These are phyloP conservation scores for Wolfiporia cocos DNA, from an alignment of 1,284 basidiomycete genomes.

Conservation along the genomic window DNA sequence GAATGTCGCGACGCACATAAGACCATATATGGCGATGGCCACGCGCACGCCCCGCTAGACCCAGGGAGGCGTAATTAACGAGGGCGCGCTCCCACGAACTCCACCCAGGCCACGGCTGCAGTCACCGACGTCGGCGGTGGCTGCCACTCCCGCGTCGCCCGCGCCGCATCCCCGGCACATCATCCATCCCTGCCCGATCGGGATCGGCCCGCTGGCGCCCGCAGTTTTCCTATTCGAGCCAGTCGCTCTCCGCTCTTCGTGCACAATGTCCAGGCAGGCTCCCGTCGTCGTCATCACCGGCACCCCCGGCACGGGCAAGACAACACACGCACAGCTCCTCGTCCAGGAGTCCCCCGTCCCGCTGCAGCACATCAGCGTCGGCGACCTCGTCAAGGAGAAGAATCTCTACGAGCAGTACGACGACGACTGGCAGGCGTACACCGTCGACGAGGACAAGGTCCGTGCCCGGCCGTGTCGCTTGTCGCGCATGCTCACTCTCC, in stretches of 20 bases:
- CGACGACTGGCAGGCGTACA: conserved; percentile 92
- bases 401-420: conserved; percentile 83
- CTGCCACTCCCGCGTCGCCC: too few relatives aligned
- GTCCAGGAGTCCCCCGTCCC: conserved; percentile 61
- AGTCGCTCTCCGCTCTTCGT: not conserved
- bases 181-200: conserved; percentile 1
- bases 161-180: too few relatives aligned
- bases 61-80: too few relatives aligned
- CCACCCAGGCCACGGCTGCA: too few relatives aligned
- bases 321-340: conserved; percentile 83
- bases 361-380: conserved; percentile 83
- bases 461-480: conserved; percentile 32
- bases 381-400: conserved; percentile 84
- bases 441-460: conserved; percentile 93
- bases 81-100: too few relatives aligned
- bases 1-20: too few relatives aligned
- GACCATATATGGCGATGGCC: too few relatives aligned
- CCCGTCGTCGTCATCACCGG: conserved; percentile 95
- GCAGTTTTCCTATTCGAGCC: too few relatives aligned
- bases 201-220: too few relatives aligned
- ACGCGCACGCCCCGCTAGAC: too few relatives aligned
- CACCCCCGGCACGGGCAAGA: conserved; percentile 84
- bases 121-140: too few relatives aligned
- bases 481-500: conserved; percentile 5
- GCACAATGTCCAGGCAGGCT: conserved; percentile 17